Evolutionary conservation across 345 rosid species (phyloP).

Genomic region (Eucalyptus tenuipes): DNA sequence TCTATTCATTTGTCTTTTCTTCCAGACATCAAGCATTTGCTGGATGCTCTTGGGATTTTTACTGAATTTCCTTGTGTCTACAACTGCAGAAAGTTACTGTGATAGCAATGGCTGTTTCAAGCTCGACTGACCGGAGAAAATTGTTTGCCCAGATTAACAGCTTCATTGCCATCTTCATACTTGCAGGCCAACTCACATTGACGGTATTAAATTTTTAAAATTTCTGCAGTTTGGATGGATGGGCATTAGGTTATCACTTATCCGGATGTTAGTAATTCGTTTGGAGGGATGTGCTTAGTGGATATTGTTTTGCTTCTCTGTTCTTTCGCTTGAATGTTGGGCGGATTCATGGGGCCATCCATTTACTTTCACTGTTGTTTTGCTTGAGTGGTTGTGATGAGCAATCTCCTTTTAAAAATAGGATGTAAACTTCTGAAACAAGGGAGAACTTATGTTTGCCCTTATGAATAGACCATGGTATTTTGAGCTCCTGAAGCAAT

Average conservation of each 20-base stretch:
- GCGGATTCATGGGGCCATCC: not conserved
- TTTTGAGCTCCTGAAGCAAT: not conserved
- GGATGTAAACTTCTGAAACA: not conserved
- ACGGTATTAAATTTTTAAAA: constrained; percentile 30
- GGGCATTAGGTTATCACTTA: not conserved
- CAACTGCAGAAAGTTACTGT: constrained; percentile 76
- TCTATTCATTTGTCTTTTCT: not conserved
- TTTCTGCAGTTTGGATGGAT: not conserved
- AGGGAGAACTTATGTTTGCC: not conserved
- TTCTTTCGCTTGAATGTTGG: not conserved
- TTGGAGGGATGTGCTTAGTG: not conserved
- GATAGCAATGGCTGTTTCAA: constrained; percentile 63
- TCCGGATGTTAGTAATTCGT: not conserved
- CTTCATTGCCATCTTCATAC: constrained; percentile 88
- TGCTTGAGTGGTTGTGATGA: not conserved
- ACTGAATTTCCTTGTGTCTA: not conserved
- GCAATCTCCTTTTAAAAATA: not conserved
- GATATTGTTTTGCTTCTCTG: not conserved
- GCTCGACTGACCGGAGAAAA: constrained; percentile 71
- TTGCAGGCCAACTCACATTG: constrained; percentile 80
- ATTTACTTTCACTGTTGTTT: not conserved
- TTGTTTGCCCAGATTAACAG: constrained; percentile 90
- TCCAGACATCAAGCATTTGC: not conserved
- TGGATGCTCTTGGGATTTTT: not conserved
- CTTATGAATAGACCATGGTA: not conserved